These are phyloP conservation scores for Alternaria conjuncta DNA, from an alignment of 2,329 filamentous ascomycete species.

Conservation along the genomic window DNA sequence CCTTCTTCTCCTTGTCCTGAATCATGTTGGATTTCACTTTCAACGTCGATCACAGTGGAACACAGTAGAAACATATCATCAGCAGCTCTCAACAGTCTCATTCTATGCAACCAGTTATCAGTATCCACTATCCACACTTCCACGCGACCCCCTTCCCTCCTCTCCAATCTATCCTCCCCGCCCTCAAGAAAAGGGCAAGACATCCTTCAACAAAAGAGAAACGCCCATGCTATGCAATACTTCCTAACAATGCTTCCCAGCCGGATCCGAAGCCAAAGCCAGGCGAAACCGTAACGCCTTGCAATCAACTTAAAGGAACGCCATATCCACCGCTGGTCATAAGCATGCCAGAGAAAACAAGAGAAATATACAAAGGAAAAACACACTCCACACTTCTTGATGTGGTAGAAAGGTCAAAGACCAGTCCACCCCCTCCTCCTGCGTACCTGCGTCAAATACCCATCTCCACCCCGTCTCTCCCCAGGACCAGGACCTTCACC, in stretches of 20 bases:
- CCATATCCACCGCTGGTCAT: not conserved
- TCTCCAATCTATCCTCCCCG: not conserved
- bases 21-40: too few relatives aligned
- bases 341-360: not conserved
- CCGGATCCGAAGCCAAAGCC: not conserved
- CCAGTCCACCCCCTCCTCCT: slow-evolving; percentile 24
- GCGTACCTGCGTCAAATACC: slow-evolving; percentile 15
- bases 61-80: not conserved
- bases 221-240: slow-evolving; percentile 1
- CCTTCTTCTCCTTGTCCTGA: too few relatives aligned
- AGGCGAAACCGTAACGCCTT: not conserved
- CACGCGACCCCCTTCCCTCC: too few relatives aligned
- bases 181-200: too few relatives aligned
- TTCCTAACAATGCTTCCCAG: not conserved
- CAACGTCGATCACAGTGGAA: not conserved
- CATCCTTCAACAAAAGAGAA: not conserved
- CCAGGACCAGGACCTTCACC: not conserved
- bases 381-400: not conserved
- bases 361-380: not conserved
- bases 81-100: not conserved
- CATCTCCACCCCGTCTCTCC: not conserved
- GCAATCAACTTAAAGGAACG: too few relatives aligned
- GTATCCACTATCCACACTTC: not conserved
- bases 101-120: not conserved
- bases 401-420: slow-evolving; percentile 12